Conservation (phyloP, 2,329 filamentous ascomycete species). For the Colletotrichum sp. region DNA sequence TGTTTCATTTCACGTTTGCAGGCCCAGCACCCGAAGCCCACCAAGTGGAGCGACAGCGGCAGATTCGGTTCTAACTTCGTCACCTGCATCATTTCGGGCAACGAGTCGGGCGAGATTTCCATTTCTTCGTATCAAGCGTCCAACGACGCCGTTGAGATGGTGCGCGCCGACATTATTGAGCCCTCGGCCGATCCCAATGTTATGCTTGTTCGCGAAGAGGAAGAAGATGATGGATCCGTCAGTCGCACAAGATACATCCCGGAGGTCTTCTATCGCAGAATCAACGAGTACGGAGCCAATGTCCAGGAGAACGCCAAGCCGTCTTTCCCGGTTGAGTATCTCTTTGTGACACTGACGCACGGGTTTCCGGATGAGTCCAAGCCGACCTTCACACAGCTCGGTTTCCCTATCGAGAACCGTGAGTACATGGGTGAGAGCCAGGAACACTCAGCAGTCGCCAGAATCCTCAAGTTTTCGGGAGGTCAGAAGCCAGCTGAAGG, state of each 20-base stretch:
- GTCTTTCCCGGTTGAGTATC: slow-evolving; percentile 93
- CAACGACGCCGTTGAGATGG: slow-evolving; percentile 96
- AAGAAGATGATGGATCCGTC: slow-evolving; percentile 75
- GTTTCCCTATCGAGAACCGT: slow-evolving; percentile 91
- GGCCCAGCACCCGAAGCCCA: slow-evolving; percentile 84
- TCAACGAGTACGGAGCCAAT: slow-evolving; percentile 96
- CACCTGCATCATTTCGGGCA: slow-evolving; percentile 93
- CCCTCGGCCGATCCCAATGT: slow-evolving; percentile 90
- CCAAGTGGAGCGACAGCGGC: slow-evolving; percentile 96
- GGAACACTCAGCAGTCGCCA: slow-evolving; percentile 72
- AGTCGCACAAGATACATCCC: slow-evolving; percentile 88
- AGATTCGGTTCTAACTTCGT: slow-evolving; percentile 96
- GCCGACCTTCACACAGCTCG: slow-evolving; percentile 75
- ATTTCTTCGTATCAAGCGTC: slow-evolving; percentile 95
- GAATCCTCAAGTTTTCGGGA: slow-evolving; percentile 68
- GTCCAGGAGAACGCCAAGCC: slow-evolving; percentile 98
- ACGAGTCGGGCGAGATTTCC: slow-evolving; percentile 85
- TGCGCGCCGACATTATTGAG: slow-evolving; percentile 91
- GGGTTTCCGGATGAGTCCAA: slow-evolving; percentile 86
- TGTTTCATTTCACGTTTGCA: slow-evolving; percentile 88
- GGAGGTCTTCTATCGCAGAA: slow-evolving; percentile 93
- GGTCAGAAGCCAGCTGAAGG: slow-evolving; percentile 66
- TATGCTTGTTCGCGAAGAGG: slow-evolving; percentile 94
- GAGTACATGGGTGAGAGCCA: slow-evolving; percentile 86
- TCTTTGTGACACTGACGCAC: slow-evolving; percentile 94